Conservation (phyloP, 2,329 filamentous ascomycete genomes). For the Fusarium decemcellulare region DNA sequence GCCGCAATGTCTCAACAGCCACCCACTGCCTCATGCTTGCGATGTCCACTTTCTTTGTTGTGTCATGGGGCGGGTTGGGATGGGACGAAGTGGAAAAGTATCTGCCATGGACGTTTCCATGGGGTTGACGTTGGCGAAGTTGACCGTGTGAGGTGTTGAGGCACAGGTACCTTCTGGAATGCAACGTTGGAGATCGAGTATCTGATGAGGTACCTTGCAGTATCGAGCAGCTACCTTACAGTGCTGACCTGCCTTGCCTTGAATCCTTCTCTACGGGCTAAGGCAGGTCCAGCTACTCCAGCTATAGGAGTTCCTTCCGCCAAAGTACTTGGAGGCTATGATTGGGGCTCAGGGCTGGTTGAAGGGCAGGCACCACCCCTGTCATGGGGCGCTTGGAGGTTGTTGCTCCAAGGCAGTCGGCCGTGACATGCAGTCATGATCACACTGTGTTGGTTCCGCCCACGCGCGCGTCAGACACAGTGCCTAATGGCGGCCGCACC, state of each 20-base stretch:
- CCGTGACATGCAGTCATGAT: background rate
- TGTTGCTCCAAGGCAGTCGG: constrained; percentile 15
- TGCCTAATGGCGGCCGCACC: constrained; percentile 23
- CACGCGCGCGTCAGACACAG: constrained; percentile 27
- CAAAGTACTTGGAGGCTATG: constrained; percentile 32
- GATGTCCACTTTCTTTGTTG: constrained; percentile 11
- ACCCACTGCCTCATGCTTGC: constrained; percentile 8
- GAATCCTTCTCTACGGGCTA: constrained; percentile 37
- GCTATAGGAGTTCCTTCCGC: constrained; percentile 36
- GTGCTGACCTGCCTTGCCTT: constrained; percentile 30
- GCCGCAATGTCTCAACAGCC: constrained; percentile 3
- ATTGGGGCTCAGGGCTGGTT: constrained; percentile 21
- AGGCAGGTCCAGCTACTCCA: constrained; percentile 38
- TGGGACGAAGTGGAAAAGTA: constrained; percentile 29
- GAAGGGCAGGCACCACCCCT: constrained; percentile 30
- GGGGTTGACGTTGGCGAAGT: constrained; percentile 12
- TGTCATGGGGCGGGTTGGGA: constrained; percentile 19
- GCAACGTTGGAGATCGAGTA: constrained; percentile 6
- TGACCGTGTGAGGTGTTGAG: background rate
- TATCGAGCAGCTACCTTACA: constrained; percentile 25
- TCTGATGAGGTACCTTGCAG: constrained; percentile 36
- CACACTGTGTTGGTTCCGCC: constrained; percentile 28
- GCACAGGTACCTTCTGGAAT: constrained; percentile 17
- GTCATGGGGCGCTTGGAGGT: constrained; percentile 37
- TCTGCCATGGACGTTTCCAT: constrained; percentile 20